phyloP scores from a whole-genome alignment of 257 asterid species.

The Jaltomata sinuosa region DNA sequence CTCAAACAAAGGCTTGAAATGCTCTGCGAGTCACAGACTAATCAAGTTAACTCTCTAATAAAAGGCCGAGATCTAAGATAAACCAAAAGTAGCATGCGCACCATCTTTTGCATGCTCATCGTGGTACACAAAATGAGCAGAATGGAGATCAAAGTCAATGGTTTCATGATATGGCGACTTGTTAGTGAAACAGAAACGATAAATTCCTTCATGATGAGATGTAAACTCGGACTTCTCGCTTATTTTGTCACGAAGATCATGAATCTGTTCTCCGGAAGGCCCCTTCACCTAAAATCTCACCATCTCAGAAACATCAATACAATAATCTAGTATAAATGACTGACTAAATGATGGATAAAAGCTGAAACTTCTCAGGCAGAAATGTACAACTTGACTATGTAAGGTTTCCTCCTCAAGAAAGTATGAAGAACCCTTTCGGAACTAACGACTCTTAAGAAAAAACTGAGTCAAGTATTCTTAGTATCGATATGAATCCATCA shows the following conservation, averaged over 20 bases:
- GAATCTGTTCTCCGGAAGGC: constrained; percentile 78
- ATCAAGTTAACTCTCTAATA: not conserved
- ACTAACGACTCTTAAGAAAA: not conserved
- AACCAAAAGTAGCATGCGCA: constrained; percentile 5
- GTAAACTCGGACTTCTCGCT: constrained; percentile 82
- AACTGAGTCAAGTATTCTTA: not conserved
- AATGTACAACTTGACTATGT: not conserved
- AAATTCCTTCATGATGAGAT: constrained; percentile 69
- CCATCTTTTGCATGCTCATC: constrained; percentile 98
- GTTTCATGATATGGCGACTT: constrained; percentile 94
- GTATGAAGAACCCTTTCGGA: not conserved
- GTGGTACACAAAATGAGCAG: constrained; percentile 63
- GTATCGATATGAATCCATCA: not conserved
- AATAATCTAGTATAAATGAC: not conserved
- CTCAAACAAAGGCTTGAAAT: constrained; percentile 86
- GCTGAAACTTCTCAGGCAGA: not conserved
- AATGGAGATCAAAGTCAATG: constrained; percentile 77
- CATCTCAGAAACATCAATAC: not conserved
- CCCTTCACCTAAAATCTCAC: constrained; percentile 68
- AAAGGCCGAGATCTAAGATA: not conserved
- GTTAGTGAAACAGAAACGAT: constrained; percentile 83
- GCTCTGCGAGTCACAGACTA: constrained; percentile 48
- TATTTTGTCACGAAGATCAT: constrained; percentile 70
- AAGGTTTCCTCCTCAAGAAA: not conserved
- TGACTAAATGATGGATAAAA: not conserved